A percentile compares a stretch with the other conserved stretches of the same genome.
Conservation (phyloP, 1,139 yeast genomes). For the Lodderomyces elongisporus region DNA sequence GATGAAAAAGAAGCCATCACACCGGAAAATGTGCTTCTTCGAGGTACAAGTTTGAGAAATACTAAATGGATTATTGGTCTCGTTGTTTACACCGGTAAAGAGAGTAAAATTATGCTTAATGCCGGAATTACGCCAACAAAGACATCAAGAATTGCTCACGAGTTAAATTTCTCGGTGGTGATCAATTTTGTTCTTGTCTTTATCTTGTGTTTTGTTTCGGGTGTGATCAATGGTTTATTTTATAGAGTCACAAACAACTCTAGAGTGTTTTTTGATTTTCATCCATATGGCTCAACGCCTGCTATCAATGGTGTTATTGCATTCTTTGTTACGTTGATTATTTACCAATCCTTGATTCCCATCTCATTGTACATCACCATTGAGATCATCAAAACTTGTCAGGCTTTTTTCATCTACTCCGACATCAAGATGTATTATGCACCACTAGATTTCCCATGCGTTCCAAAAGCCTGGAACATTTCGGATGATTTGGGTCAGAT, state of each 20-base stretch:
- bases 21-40: constrained; percentile 71
- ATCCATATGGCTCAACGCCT: constrained; percentile 45
- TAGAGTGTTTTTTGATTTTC: constrained; percentile 62
- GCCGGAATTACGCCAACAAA: constrained; percentile 93
- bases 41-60: constrained; percentile 91
- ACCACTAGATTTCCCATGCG: constrained; percentile 85
- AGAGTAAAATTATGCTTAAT: constrained; percentile 88
- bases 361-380: constrained; percentile 91
- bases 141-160: constrained; percentile 74
- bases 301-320: constrained; percentile 78
- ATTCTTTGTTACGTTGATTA: constrained; percentile 83
- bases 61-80: constrained; percentile 92
- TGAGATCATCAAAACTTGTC: constrained; percentile 90
- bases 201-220: constrained; percentile 76
- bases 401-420: constrained; percentile 88
- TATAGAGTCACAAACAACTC: constrained; percentile 53
- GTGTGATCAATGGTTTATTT: constrained; percentile 74
- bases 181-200: constrained; percentile 74
- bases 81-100: constrained; percentile 85
- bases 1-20: constrained; percentile 69
- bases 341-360: constrained; percentile 90
- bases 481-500: constrained; percentile 97
- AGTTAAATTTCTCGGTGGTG: constrained; percentile 75
- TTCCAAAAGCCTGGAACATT: constrained; percentile 95
- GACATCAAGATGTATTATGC: constrained; percentile 85